These are phyloP conservation scores for Exobasidium cylindrosporum DNA, from an alignment of 1,284 basidiomycete species.

Conservation along the genomic window DNA sequence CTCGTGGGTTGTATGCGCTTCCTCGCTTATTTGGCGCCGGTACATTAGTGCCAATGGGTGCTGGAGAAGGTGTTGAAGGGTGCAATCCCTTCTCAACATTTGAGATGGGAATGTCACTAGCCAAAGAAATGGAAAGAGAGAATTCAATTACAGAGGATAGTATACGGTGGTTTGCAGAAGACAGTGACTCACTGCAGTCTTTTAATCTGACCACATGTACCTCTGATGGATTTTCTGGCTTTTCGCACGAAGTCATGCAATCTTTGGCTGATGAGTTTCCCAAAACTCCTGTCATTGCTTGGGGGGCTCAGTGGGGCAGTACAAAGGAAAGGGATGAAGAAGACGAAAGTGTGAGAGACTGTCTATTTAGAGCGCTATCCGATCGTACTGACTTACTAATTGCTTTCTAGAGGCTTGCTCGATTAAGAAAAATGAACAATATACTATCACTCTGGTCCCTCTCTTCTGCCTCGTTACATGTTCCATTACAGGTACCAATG, in stretches of 20 bases:
- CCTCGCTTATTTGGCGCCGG: conserved; percentile 7
- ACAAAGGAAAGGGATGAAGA: not conserved
- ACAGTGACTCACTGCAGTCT: conserved; percentile 45
- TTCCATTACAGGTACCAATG: conserved; percentile 22
- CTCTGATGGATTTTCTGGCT: conserved; percentile 42
- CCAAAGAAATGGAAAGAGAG: conserved; percentile 23
- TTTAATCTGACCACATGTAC: conserved; percentile 38
- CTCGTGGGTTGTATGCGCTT: not conserved
- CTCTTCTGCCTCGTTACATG: conserved; percentile 24
- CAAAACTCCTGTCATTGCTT: conserved; percentile 29
- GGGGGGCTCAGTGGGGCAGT: conserved; percentile 23
- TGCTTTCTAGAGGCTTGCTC: conserved; percentile 14
- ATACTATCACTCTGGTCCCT: conserved; percentile 23
- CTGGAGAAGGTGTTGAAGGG: conserved; percentile 38
- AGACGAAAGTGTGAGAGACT: not conserved
- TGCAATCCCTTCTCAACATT: conserved; percentile 17
- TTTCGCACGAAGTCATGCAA: conserved; percentile 32
- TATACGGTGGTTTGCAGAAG: conserved; percentile 48
- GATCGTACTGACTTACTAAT: too few relatives aligned
- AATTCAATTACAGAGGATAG: conserved; percentile 39
- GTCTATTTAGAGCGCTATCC: too few relatives aligned
- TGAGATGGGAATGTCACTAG: conserved; percentile 4
- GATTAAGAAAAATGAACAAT: conserved; percentile 38
- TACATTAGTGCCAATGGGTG: conserved; percentile 6
- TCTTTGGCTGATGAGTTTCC: conserved; percentile 43